Conservation (phyloP, 495 filamentous ascomycete genomes). For the Penicillium robsamsonii region DNA sequence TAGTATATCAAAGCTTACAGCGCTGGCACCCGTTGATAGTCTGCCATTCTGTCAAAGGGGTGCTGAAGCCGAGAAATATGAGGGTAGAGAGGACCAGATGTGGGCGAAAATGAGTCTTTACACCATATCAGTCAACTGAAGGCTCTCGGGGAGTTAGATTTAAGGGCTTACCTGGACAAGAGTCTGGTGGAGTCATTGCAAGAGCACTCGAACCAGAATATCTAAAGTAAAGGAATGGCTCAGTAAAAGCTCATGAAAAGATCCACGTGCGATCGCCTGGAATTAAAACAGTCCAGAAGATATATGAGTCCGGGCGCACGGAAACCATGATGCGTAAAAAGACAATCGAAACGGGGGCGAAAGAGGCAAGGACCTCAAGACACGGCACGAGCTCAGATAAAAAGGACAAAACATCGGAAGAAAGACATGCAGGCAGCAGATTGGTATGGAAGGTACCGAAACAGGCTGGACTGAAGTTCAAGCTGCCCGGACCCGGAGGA, state of each 20-base stretch:
- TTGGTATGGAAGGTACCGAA: conserved; percentile 33
- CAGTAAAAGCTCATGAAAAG: conserved; percentile 19
- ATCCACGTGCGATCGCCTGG: conserved; percentile 6
- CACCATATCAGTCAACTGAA: conserved; percentile 17
- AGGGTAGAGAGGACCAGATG: conserved; percentile 39
- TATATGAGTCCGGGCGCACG: conserved; percentile 13
- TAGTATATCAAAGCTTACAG: conserved; percentile 35
- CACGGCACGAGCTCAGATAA: conserved; percentile 20
- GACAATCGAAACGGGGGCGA: conserved; percentile 14
- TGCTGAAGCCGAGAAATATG: conserved; percentile 33
- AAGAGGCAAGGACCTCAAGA: conserved; percentile 12
- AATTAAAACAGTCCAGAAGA: conserved; percentile 11
- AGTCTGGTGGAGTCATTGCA: conserved; percentile 48
- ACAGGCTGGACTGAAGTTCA: conserved; percentile 30
- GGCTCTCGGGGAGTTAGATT: conserved; percentile 1
- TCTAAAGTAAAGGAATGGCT: conserved; percentile 25
- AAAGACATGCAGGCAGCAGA: conserved; percentile 31
- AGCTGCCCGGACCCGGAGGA: conserved; percentile 39
- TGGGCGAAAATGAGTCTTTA: conserved; percentile 43
- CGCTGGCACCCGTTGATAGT: conserved; percentile 42
- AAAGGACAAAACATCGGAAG: conserved; percentile 29
- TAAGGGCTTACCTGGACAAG: conserved; percentile 43
- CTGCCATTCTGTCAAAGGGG: conserved; percentile 43
- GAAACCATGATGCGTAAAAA: conserved; percentile 20
- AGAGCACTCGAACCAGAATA: conserved; percentile 43